phyloP scores from a whole-genome alignment of 1,284 basidiomycete species.

The Xanthoconium separans region DNA sequence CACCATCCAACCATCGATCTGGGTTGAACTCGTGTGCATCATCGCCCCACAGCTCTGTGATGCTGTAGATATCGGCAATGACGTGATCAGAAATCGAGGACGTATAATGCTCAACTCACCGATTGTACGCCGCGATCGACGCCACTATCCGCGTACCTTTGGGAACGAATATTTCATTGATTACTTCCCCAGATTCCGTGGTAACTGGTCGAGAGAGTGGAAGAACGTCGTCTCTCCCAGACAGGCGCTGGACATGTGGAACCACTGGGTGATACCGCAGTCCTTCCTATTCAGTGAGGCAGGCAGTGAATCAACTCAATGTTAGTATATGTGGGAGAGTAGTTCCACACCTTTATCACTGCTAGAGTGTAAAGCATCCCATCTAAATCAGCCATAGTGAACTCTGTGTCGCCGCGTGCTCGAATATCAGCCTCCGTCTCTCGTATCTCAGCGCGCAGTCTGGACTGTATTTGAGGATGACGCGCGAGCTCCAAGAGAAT shows the following conservation, averaged over 20 bases:
- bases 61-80: conserved; percentile 21
- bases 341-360: conserved; percentile 45
- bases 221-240: conserved; percentile 43
- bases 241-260: conserved; percentile 35
- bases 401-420: conserved; percentile 41
- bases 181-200: conserved; percentile 34
- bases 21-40: conserved; percentile 54
- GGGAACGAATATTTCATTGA: conserved; percentile 37
- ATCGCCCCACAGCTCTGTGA: conserved; percentile 35
- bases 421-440: conserved; percentile 36
- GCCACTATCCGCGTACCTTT: conserved; percentile 35
- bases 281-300: conserved; percentile 33
- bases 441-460: conserved; percentile 42
- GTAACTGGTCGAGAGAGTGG: conserved; percentile 44
- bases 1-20: conserved; percentile 46
- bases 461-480: conserved; percentile 38
- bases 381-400: conserved; percentile 38
- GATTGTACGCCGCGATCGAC: conserved; percentile 40
- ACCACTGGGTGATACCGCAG: conserved; percentile 39
- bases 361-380: conserved; percentile 51
- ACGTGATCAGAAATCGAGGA: neutral
- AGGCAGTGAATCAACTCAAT: neutral
- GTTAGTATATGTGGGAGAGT: neutral
- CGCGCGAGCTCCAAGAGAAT: conserved; percentile 43
- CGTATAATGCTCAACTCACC: conserved; percentile 22